Percentiles rank a stretch among this genome's conserved stretches.
phyloP scores from a whole-genome alignment of 2,329 filamentous ascomycete genomes.

The Colletotrichum spaethianum region DNA sequence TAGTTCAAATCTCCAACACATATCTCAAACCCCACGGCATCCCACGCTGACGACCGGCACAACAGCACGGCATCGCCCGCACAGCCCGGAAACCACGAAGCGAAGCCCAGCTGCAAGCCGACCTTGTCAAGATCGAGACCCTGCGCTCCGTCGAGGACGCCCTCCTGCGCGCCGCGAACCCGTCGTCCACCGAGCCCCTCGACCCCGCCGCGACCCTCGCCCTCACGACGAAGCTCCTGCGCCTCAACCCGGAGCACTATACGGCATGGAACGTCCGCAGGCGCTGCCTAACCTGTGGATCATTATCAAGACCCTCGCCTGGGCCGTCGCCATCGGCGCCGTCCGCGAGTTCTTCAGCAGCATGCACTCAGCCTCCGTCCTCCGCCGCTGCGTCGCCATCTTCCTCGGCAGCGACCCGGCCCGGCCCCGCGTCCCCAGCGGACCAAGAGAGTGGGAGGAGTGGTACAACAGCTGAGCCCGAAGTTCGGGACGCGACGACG shows the following conservation, averaged over 20 bases:
- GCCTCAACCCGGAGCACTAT: conserved; percentile 89
- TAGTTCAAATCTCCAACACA: not conserved
- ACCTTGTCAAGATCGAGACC: conserved; percentile 80
- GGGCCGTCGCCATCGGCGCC: conserved; percentile 68
- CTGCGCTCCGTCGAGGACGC: conserved; percentile 78
- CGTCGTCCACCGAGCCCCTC: conserved; percentile 43
- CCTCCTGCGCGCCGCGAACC: conserved; percentile 22
- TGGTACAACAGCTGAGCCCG: conserved; percentile 66
- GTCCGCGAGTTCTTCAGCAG: conserved; percentile 68
- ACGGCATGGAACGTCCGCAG: conserved; percentile 93
- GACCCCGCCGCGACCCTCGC: conserved; percentile 71
- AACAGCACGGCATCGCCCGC: conserved; percentile 87
- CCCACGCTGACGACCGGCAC: conserved; percentile 41
- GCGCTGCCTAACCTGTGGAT: conserved; percentile 73
- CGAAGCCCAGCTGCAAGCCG: conserved; percentile 79
- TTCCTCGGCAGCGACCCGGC: conserved; percentile 67
- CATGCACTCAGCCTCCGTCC: conserved; percentile 72
- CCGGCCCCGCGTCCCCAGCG: conserved; percentile 60
- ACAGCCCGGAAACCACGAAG: conserved; percentile 71
- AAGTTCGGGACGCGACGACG: conserved; percentile 17
- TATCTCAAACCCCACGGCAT: not conserved
- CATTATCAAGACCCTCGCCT: conserved; percentile 68
- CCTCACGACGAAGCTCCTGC: conserved; percentile 80
- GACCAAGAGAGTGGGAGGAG: conserved; percentile 59
- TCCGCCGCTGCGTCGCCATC: conserved; percentile 71